Evolutionary conservation across 2,329 filamentous ascomycete genomes (phyloP).

Genomic region (Beauveria varroae): DNA sequence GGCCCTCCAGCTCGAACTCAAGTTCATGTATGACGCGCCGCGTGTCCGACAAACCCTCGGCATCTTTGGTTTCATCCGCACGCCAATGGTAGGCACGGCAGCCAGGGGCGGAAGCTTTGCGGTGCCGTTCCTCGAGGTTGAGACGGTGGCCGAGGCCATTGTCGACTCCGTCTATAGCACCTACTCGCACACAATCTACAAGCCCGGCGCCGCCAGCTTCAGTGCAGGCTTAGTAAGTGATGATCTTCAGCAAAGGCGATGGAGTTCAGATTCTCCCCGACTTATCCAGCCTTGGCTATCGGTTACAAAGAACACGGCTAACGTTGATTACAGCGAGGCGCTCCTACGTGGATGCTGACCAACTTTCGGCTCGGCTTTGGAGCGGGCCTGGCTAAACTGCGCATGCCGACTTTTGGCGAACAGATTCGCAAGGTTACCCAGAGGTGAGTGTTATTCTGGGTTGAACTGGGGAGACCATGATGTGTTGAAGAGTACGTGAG

Average conservation of each 20-base stretch:
- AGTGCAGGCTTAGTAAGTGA: slow-evolving; percentile 21
- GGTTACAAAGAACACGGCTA: neutral
- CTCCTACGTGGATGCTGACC: slow-evolving; percentile 17
- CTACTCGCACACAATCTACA: slow-evolving; percentile 22
- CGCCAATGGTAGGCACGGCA: slow-evolving; percentile 20
- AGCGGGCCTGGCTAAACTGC: neutral
- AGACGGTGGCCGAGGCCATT: slow-evolving; percentile 24
- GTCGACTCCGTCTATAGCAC: slow-evolving; percentile 23
- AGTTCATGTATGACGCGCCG: slow-evolving; percentile 21
- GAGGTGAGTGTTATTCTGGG: neutral
- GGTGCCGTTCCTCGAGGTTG: slow-evolving; percentile 24
- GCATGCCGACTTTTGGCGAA: neutral
- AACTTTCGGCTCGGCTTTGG: neutral
- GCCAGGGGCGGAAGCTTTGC: slow-evolving; percentile 21
- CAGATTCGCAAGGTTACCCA: neutral
- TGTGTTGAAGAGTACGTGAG: neutral
- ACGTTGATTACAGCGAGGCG: slow-evolving; percentile 14
- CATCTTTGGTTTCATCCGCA: slow-evolving; percentile 25
- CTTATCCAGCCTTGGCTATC: neutral
- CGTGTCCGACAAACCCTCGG: slow-evolving; percentile 22
- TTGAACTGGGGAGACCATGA: neutral
- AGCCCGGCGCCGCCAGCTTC: slow-evolving; percentile 22
- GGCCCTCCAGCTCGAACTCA: slow-evolving; percentile 25
- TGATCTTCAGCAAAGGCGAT: neutral
- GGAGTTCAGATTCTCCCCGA: neutral